Percentiles rank a stretch among this genome's conserved stretches.
These are phyloP conservation scores for Manihot esculenta DNA, from an alignment of 441 rosid species.

Conservation along the genomic window DNA sequence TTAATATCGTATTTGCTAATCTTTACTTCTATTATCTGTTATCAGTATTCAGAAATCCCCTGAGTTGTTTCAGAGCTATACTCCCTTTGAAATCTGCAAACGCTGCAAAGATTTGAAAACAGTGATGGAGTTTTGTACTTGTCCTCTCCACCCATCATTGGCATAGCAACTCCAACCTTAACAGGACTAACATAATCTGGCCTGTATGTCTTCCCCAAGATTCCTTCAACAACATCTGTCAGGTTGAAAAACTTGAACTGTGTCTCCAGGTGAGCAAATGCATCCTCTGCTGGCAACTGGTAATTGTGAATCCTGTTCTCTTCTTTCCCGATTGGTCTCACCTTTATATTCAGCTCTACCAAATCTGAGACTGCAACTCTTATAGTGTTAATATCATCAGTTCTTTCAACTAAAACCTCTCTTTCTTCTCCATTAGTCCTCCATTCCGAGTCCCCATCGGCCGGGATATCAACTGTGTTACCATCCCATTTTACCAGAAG, in stretches of 20 bases:
- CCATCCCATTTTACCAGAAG: conserved; percentile 60
- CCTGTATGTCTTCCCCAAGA: conserved; percentile 76
- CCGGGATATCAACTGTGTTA: conserved; percentile 45
- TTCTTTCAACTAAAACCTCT: conserved; percentile 65
- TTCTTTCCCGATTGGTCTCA: conserved; percentile 59
- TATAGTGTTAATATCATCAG: conserved; percentile 58
- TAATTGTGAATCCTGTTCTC: conserved; percentile 74
- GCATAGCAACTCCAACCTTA: conserved; percentile 81
- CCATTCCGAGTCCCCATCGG: conserved; percentile 72
- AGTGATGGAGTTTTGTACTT: conserved; percentile 62
- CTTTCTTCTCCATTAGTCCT: conserved; percentile 38
- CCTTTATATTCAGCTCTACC: conserved; percentile 51
- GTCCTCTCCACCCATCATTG: conserved; percentile 93
- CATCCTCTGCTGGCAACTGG: conserved; percentile 58
- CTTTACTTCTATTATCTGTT: conserved; percentile 1
- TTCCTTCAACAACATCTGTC: conserved; percentile 67
- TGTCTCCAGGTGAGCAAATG: conserved; percentile 81
- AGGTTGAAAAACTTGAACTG: conserved; percentile 66
- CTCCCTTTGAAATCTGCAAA: conserved; percentile 59
- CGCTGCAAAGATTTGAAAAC: conserved; percentile 54
- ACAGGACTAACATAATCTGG: conserved; percentile 70
- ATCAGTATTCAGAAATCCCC: conserved; percentile 26
- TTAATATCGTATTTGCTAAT: not conserved
- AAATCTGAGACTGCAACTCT: conserved; percentile 56
- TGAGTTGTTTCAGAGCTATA: conserved; percentile 22